phyloP scores from a whole-genome alignment of 1,284 basidiomycete species.

The Wallemia hederae region DNA sequence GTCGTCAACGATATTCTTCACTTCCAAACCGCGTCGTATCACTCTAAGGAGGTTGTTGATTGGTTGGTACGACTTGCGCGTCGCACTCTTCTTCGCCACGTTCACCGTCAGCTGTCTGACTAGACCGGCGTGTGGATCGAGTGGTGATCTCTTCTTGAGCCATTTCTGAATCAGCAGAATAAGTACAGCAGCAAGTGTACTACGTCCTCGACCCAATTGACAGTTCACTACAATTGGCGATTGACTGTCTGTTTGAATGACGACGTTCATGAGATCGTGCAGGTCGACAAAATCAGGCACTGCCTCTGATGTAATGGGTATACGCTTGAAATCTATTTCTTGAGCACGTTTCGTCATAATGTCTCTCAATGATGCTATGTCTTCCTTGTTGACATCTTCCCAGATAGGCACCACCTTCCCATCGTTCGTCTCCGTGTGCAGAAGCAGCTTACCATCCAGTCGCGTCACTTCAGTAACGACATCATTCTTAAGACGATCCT shows the following conservation, averaged over 20 bases:
- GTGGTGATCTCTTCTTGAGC: constrained; percentile 24
- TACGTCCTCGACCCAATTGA: constrained; percentile 81
- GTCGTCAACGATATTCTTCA: constrained; percentile 68
- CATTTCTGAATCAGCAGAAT: constrained; percentile 63
- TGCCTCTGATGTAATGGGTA: constrained; percentile 2
- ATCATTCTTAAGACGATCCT: constrained; percentile 72
- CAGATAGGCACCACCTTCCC: constrained; percentile 79
- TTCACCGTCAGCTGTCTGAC: not conserved
- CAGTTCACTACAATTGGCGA: constrained; percentile 82
- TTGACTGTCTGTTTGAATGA: constrained; percentile 38
- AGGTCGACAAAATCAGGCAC: constrained; percentile 21
- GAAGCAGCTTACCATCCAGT: constrained; percentile 56
- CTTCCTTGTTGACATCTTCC: constrained; percentile 55
- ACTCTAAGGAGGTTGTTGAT: constrained; percentile 50
- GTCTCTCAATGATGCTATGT: constrained; percentile 63
- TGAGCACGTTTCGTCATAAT: constrained; percentile 38
- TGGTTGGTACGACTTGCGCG: constrained; percentile 22
- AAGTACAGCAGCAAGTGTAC: constrained; percentile 64
- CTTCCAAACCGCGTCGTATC: constrained; percentile 59
- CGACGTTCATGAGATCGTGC: constrained; percentile 47
- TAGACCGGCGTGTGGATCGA: constrained; percentile 8
- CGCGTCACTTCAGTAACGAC: constrained; percentile 50
- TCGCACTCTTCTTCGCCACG: not conserved
- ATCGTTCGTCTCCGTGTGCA: constrained; percentile 68
- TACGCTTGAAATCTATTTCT: constrained; percentile 13